Percentiles rank a stretch among this genome's conserved stretches.
Conservation (phyloP, 129 eudicot genomes). For the Helianthus annuus region HanXRQr2.0-SUNRISE NC_035444.2:89232025-89232524, state of each 20-base stretch:
- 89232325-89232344: too few relatives aligned
- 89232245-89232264: background rate
- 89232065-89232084: conserved; percentile 20
- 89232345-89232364: too few relatives aligned
- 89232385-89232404: too few relatives aligned
- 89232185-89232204: conserved; percentile 22
- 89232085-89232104: conserved; percentile 15
- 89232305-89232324: too few relatives aligned
- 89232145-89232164: conserved; percentile 25
- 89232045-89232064: conserved; percentile 12
- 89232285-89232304: too few relatives aligned
- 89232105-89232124: conserved; percentile 20
- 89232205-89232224: background rate
- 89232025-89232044: background rate
- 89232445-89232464: too few relatives aligned
- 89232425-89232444: too few relatives aligned
- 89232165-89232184: conserved; percentile 19
- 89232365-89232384: too few relatives aligned
- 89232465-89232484: too few relatives aligned
- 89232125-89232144: conserved; percentile 11
- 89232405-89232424: too few relatives aligned
- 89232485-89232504: too few relatives aligned
- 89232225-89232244: background rate
- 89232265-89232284: background rate
- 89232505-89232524: too few relatives aligned